phyloP scores from a whole-genome alignment of 2,329 filamentous ascomycete genomes.

The Beauveria pseudobassiana region DNA sequence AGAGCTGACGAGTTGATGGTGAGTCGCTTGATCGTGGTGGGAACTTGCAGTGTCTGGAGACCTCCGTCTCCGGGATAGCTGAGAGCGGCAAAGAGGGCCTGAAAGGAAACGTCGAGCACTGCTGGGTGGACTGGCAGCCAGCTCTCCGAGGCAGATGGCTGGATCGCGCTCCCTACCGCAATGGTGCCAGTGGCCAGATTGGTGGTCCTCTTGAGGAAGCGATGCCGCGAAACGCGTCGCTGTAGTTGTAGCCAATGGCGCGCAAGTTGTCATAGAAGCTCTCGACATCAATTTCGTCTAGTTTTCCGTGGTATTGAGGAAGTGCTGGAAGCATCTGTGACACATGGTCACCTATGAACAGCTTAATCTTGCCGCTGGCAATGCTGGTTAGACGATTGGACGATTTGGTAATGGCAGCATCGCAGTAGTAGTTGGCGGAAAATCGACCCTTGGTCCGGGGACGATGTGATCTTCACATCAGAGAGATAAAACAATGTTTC shows the following conservation, averaged over 20 bases:
- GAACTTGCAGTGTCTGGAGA: constrained; percentile 25
- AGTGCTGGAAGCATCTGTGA: neutral
- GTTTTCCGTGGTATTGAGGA: neutral
- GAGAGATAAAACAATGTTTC: constrained; percentile 10
- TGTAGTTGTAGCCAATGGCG: constrained; percentile 17
- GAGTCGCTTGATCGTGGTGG: constrained; percentile 19
- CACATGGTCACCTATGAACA: neutral
- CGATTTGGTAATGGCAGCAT: neutral
- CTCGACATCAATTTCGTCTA: constrained; percentile 10
- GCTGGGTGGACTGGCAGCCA: constrained; percentile 24
- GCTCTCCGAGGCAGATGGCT: neutral
- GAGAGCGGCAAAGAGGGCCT: constrained; percentile 25
- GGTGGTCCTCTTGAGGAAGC: constrained; percentile 8
- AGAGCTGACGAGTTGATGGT: neutral
- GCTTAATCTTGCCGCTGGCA: constrained; percentile 6
- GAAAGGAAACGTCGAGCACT: constrained; percentile 27
- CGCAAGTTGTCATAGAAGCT: constrained; percentile 16
- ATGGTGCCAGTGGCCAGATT: constrained; percentile 1
- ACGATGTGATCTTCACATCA: neutral
- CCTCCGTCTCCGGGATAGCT: constrained; percentile 25
- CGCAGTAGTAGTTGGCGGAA: neutral
- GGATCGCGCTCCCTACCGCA: constrained; percentile 1
- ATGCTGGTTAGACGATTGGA: neutral
- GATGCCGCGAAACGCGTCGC: constrained; percentile 14
- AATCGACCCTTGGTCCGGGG: neutral